Evolutionary conservation across 345 rosid species (phyloP).

Genomic region (Crucihimalaya himalaica): DNA sequence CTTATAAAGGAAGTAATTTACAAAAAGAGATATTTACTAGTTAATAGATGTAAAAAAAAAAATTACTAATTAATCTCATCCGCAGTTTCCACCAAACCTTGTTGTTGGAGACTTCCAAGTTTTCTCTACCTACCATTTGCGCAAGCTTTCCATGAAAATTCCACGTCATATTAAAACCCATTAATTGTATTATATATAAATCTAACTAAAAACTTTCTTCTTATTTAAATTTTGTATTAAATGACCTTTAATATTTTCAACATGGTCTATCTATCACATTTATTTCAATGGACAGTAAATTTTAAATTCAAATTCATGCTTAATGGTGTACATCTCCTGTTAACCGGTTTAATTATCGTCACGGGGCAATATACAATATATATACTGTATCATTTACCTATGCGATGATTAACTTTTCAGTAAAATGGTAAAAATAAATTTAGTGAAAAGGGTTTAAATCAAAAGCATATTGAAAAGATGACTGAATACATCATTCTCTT

Average conservation of each 20-base stretch:
- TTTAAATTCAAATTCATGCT: not conserved
- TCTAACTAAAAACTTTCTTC: not conserved
- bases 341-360: not conserved
- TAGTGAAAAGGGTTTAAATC: not conserved
- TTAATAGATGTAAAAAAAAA: not conserved
- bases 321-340: not conserved
- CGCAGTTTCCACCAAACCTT: conserved; percentile 30
- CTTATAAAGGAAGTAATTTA: not conserved
- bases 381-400: not conserved
- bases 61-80: conserved; percentile 2
- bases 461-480: not conserved
- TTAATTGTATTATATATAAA: not conserved
- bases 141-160: conserved; percentile 28
- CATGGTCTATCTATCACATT: not conserved
- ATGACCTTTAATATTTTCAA: not conserved
- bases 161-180: conserved; percentile 12
- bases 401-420: not conserved
- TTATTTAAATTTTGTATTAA: not conserved
- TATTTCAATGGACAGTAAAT: not conserved
- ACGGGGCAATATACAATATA: not conserved
- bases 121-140: conserved; percentile 38
- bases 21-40: not conserved
- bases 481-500: not conserved
- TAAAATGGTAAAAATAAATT: not conserved
- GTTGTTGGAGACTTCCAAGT: conserved; percentile 22